Evolutionary conservation across 768 basidiomycete genomes (phyloP).

Genomic region (Aureoboletus auriporus): DNA sequence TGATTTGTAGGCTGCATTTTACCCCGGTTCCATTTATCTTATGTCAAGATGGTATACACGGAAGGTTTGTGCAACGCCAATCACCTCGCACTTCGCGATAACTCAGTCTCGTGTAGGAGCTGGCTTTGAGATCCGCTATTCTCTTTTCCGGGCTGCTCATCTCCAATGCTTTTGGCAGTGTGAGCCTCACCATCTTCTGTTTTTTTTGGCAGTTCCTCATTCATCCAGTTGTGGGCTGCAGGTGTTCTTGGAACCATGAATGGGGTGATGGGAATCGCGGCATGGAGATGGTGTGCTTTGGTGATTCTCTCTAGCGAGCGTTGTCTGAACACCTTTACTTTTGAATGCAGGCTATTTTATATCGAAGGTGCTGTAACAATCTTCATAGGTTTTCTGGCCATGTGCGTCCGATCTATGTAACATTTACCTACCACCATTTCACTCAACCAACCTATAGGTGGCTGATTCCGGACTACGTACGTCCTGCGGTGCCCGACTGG

Average conservation of each 20-base stretch:
- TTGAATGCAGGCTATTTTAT: constrained; percentile 57
- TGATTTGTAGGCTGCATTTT: constrained; percentile 49
- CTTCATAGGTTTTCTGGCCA: constrained; percentile 48
- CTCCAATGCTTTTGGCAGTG: constrained; percentile 65
- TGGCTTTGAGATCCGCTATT: constrained; percentile 59
- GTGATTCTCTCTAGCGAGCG: background rate
- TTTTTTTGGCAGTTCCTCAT: background rate
- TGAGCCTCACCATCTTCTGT: constrained; percentile 26
- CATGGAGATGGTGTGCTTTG: constrained; percentile 60
- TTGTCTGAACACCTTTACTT: background rate
- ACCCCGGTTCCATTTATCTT: constrained; percentile 49
- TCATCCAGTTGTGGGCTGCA: constrained; percentile 58
- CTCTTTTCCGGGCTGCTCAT: constrained; percentile 56
- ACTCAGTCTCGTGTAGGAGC: constrained; percentile 38
- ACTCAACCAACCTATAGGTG: constrained; percentile 36
- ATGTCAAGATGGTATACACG: constrained; percentile 26
- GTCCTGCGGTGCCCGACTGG: constrained; percentile 11
- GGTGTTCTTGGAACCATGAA: constrained; percentile 70
- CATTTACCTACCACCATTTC: background rate
- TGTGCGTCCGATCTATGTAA: constrained; percentile 31
- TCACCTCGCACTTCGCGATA: background rate
- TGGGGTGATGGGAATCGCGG: constrained; percentile 57
- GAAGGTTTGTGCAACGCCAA: constrained; percentile 5
- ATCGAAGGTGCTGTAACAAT: constrained; percentile 70
- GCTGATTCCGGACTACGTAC: constrained; percentile 56